phyloP scores from a whole-genome alignment of 1,139 yeast species.

The Casaregolazyma lundiana region DNA sequence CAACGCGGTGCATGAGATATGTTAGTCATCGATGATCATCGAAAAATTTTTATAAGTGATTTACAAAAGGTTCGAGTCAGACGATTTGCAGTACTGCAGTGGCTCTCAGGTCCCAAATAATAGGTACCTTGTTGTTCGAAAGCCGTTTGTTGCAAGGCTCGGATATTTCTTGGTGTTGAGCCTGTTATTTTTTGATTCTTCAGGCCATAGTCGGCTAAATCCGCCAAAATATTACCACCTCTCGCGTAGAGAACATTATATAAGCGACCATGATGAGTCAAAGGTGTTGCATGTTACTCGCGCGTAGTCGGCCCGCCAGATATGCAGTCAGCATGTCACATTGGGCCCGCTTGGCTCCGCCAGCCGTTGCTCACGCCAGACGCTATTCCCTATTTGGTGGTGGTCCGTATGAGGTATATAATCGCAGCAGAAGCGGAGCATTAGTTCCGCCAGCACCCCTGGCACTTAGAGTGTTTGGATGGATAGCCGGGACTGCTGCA shows the following conservation, averaged over 20 bases:
- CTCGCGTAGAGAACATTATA: neutral
- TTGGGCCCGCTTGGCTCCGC: too few species aligned
- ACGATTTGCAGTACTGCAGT: too few species aligned
- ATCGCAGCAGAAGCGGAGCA: neutral
- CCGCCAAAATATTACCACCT: neutral
- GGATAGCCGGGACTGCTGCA: constrained; percentile 12
- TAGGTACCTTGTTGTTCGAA: too few species aligned
- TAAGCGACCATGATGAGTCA: neutral
- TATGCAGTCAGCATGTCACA: neutral
- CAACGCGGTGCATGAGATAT: too few species aligned
- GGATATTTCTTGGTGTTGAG: too few species aligned
- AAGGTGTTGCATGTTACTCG: neutral
- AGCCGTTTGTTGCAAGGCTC: too few species aligned
- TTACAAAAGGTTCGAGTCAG: too few species aligned
- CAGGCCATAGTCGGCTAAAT: neutral
- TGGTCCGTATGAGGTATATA: constrained; percentile 9
- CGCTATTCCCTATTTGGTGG: neutral
- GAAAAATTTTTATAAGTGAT: too few species aligned
- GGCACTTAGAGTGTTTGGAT: constrained; percentile 13
- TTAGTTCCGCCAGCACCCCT: constrained; percentile 1
- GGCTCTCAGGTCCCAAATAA: too few species aligned
- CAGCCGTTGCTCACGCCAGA: neutral
- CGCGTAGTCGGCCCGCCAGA: neutral
- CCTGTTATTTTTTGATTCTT: too few species aligned
- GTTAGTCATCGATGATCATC: too few species aligned